Evolutionary conservation across 2,329 filamentous ascomycete species (phyloP), one percentile per base, ranked within the genome.

Genomic region (Aspergillus glaucus): DNA sequence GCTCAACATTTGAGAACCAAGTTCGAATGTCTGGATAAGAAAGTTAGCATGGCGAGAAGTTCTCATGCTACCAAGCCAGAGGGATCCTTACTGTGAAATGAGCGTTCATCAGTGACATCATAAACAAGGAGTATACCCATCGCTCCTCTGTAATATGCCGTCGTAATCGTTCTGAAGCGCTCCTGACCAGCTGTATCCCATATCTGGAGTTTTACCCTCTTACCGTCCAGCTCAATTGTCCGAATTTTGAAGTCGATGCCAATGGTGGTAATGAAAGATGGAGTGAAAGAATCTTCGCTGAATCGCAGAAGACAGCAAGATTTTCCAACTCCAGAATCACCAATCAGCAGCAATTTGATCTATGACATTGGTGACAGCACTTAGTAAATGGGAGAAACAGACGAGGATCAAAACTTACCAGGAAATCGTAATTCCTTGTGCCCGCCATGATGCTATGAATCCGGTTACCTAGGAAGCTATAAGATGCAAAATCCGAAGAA

Each of bases 161-260:
- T 97, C 46, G 93, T 98, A 75, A 98, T 98, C 56, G 93, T 98
- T 59, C 93, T 84, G 81, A 98, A 98, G 54, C 93, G 87, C 76
- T 98, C 93, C 74, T 98, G 93, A 48, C 93, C 93, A 47, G 93
- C 93, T 22, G 93, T 98, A 68, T 98, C 93, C 93, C 93, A 98
- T 75, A 98, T 98, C 78, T 98, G 93, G 69, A 98, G 77, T 80
- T 98, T 98, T 64, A 98, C 93, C 55, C 92, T 83, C 82, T 98
- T 98, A 69, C 92, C 92, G 75, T 98, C 93, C 61, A 98, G 80
- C 76, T 98, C 93, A 75, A 98, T 98, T 57, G 93, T 98, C 60
- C 93, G 84, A 70, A 98, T 98, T 81, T 98, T 98, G 79, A 98
- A 98, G 76, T 98, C 93, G 77, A 98, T 97, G 61, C 93, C 93